Base-by-base conservation (phyloP, 2,329 filamentous ascomycete genomes). In the Verticillium klebahnii region DNA sequence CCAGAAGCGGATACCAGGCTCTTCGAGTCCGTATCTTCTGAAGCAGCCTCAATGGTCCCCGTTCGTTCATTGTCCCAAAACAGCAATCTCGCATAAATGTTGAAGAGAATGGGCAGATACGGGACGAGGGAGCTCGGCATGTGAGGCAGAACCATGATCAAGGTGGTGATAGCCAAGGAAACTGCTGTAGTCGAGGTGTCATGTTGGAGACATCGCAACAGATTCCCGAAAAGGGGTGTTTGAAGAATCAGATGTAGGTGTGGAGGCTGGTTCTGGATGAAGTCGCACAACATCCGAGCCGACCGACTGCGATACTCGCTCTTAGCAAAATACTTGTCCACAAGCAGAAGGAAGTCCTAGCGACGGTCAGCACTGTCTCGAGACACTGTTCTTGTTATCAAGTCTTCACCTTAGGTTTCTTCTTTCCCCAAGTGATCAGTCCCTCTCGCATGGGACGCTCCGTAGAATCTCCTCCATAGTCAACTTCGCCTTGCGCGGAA, bases 61-160 rank as follows among this genome's bases (percentile, higher is more conserved):
- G 77, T 77, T 12, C 78, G 74, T 63, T 84, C 82, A 57, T 78
- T 77, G 67, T 93, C 89, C 90, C 91, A 95, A 70, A 93, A 95
- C 0, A 95, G 77, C 55, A 94, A 75, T 57, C 92, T 82, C 60
- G 89, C 90, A 72, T 95, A 95, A 59, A 95, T 88, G 64, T 93
- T 89, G 80, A 94, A 95, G 19, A 95, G 78, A 23, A 86, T 85
- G 34, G 90, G 88, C 6, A 95, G 80, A 69, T 89, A 84, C 1
- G 85, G 82, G 2, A 87, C 85, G 15, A 93, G 76, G 2, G 89
- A 88, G 67, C 85, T 88, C 1, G 91, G 91, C 73, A 94, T 91
- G 70, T 93, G 90, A 1, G 91, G 91, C 58, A 95, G 74, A 32
- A 94, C 85, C 91, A 95, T 95, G 66, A 91, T 89, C 62, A 95